A percentile compares a stretch with the other conserved stretches of the same genome.
Evolutionary conservation across 2,329 filamentous ascomycete genomes (phyloP).

Genomic region (Paecilomyces dactylethromorphus): DNA sequence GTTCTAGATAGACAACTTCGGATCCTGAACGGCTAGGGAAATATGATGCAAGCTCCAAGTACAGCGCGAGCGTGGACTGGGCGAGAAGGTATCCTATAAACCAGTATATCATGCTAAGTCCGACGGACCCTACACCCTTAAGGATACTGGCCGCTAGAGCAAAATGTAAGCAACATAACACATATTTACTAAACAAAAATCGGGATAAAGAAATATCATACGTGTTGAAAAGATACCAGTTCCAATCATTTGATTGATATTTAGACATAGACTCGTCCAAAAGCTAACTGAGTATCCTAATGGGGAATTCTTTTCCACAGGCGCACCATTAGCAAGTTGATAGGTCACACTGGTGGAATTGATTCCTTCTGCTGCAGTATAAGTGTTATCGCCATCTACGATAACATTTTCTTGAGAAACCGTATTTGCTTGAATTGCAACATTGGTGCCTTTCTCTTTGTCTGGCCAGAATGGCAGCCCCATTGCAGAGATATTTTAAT

Average conservation of each 20-base stretch:
- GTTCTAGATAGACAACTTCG: slow-evolving; percentile 63
- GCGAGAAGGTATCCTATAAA: slow-evolving; percentile 56
- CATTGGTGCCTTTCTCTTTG: too few relatives aligned
- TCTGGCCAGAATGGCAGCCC: too few relatives aligned
- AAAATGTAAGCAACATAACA: too few relatives aligned
- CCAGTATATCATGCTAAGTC: slow-evolving; percentile 59
- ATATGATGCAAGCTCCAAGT: slow-evolving; percentile 58
- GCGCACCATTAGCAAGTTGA: slow-evolving; percentile 57
- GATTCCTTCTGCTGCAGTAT: too few relatives aligned
- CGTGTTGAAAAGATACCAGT: slow-evolving; percentile 61
- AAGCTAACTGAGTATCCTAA: slow-evolving; percentile 54
- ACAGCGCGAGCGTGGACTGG: slow-evolving; percentile 50
- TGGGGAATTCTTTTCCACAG: slow-evolving; percentile 53
- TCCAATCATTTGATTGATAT: slow-evolving; percentile 58
- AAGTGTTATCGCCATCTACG: too few relatives aligned
- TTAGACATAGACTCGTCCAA: slow-evolving; percentile 53
- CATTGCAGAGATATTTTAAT: too few relatives aligned
- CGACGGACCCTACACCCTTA: slow-evolving; percentile 54
- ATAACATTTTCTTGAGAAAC: too few relatives aligned
- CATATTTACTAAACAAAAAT: too few relatives aligned
- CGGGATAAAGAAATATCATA: too few relatives aligned
- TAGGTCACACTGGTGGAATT: too few relatives aligned
- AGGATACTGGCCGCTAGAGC: slow-evolving; percentile 39
- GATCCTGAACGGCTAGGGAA: slow-evolving; percentile 61
- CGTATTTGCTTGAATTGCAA: too few relatives aligned